Evolutionary conservation across 495 filamentous ascomycete genomes (phyloP).

Genomic region (Aspergillus kassunensis): DNA sequence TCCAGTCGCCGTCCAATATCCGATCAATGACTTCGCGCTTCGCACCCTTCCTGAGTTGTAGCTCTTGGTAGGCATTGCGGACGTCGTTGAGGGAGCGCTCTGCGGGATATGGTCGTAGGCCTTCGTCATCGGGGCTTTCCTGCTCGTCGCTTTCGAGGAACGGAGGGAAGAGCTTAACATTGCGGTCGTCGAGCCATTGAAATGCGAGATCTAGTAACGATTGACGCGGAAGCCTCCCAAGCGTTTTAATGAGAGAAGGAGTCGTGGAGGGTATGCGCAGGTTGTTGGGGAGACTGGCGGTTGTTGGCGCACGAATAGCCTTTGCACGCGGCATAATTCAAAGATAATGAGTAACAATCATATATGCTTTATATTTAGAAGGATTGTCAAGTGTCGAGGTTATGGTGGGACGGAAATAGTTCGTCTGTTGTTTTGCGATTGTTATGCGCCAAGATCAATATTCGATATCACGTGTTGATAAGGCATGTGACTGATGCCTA

Average conservation of each 20-base stretch:
- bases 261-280: constrained; percentile 61
- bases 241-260: constrained; percentile 57
- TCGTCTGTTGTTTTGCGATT: neutral
- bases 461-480: constrained; percentile 16
- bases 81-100: constrained; percentile 59
- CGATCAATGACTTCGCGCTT: constrained; percentile 73
- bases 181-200: constrained; percentile 66
- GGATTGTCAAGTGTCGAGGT: neutral
- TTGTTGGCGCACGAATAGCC: constrained; percentile 42
- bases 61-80: constrained; percentile 55
- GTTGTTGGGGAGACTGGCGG: constrained; percentile 47
- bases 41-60: constrained; percentile 57
- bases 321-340: constrained; percentile 40
- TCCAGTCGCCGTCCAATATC: constrained; percentile 78
- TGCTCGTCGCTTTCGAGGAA: constrained; percentile 29
- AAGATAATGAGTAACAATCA: neutral
- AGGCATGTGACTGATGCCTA: neutral
- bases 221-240: constrained; percentile 64
- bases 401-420: neutral
- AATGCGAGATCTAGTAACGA: constrained; percentile 66
- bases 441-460: constrained; percentile 4
- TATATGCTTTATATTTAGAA: neutral
- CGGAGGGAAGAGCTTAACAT: constrained; percentile 50
- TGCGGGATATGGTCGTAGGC: constrained; percentile 56
- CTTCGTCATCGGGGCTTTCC: constrained; percentile 30